Evolutionary conservation across 2,329 filamentous ascomycete species (phyloP), one percentile per base, ranked within the genome.

Genomic region (Dactylellina leptospora): DNA sequence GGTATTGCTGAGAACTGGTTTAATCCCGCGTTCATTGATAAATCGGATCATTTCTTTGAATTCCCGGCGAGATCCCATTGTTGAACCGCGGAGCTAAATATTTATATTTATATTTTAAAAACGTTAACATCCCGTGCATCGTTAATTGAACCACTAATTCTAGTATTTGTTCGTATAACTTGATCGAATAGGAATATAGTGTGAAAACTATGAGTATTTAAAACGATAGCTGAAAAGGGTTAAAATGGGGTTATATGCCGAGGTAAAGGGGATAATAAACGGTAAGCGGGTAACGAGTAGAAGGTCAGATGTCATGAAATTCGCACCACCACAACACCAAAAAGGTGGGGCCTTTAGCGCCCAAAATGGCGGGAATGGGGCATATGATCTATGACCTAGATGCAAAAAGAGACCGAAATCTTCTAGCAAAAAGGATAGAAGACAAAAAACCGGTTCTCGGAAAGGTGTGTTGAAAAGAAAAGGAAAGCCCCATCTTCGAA

Each of bases 11-110:
- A 97, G 85, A 2, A 96, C 83, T 0, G 93, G 93, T 59, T 82
- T 85, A 72, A 97, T 88, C 77, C 88, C 85, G 74, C 91, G 87
- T 74, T 87, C 81, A 10, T 84, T 83, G 33, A 97, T 90, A 81
- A 96, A 96, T 0, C 40, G 20, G 16, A 97, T 84, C 92, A 97
- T 96, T 20, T 95, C 91, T n/a, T 83, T 83, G 78, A 97, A 97
- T 81, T 97, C 95, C 78, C 86, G 88, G 45, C 90, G 85, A 25
- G 91, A 96, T 0, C 93, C 93, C 93, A 97, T 96, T 0, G 93
- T 97, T 11, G 86, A 88, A 16, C 95, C 93, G 51, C 86, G 85
- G 25, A 97, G 84, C 55, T 70, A 40, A 22, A 48, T 28, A 10
- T 42, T 45, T 16, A 23, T 27, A 38, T 27, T 16, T 23, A 48